Base-by-base conservation (phyloP, 192 early-diverging fungal species). In the Backusella westeae region DNA sequence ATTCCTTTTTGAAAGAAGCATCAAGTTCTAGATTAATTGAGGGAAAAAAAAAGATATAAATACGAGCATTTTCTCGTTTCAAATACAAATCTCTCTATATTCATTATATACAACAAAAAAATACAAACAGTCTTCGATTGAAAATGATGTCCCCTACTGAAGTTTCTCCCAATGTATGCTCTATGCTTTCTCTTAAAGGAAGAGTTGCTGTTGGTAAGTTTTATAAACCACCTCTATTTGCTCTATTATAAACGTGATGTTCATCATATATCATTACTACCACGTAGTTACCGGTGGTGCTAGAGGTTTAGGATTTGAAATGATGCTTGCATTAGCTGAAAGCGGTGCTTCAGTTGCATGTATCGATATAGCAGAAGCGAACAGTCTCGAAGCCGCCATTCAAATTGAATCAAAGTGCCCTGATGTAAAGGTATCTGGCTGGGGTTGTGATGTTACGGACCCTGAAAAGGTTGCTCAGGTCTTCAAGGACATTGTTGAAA, bases 291-390 rank as follows among this genome's bases (percentile, higher is more conserved):
- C 81, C 19, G 81, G 81, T 67, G 81, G 81, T 70, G 81, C 81
- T 34, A 63, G 81, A 69, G 81, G 81, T 63, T 49, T 82, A 4
- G 81, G 81, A 6, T 76, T 67, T 73, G 81, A 82, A 74, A 82
- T 82, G 81, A 82, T 82, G 81, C 66, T 71, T 52, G 71, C 78
- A 34, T 73, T 78, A 41, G 81, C 81, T 12, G 81, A 82, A 63
- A 70, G 69, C 42, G 81, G 81, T 36, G 81, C 81, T 29, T 78
- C 74, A 23, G 78, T 82, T 15, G 81, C 81, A 34, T 82, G 81
- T 52, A 75, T 82, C 49, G 81, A 82, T 49, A 21, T 82, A 4
- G 41, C 42, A 46, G 65, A 44, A 23, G 71, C 73, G 8, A 46
- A 42, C 3, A 75, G 81, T 38, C n/a, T 68, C 23, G 42, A 77